Conservation (phyloP, 2,329 filamentous ascomycete species). For the Colletotrichum abscissum region DNA sequence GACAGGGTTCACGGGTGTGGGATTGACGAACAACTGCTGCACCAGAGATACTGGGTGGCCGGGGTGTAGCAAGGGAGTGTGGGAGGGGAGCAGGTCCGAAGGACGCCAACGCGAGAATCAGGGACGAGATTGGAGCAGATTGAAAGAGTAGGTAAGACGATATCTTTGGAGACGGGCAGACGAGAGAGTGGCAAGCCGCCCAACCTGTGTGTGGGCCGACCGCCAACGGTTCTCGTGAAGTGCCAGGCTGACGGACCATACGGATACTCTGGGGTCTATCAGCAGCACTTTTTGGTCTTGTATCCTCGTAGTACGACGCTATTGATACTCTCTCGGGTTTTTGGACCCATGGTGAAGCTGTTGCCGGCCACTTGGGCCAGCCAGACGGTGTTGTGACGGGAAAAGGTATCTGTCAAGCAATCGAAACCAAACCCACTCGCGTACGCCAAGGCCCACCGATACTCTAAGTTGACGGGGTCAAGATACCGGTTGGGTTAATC, state of each 20-base stretch:
- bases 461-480: neutral
- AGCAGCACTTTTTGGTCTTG: no score
- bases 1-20: conserved; percentile 26
- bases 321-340: neutral
- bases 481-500: neutral
- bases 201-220: neutral
- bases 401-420: neutral
- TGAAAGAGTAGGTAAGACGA: conserved; percentile 7
- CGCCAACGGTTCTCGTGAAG: neutral
- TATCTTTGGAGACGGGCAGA: neutral
- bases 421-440: neutral
- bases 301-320: neutral
- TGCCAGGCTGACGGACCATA: neutral
- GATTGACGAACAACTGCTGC: conserved; percentile 16
- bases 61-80: conserved; percentile 12
- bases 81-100: neutral
- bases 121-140: conserved; percentile 9
- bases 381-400: neutral
- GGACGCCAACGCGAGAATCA: neutral
- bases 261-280: neutral
- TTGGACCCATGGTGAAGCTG: neutral
- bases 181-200: conserved; percentile 4
- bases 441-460: neutral
- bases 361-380: neutral
- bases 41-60: conserved; percentile 16